A percentile compares a stretch with the other conserved stretches of the same genome.
Evolutionary conservation across 1,284 basidiomycete genomes (phyloP).

Genomic region (Cutaneotrichosporon sp.): DNA sequence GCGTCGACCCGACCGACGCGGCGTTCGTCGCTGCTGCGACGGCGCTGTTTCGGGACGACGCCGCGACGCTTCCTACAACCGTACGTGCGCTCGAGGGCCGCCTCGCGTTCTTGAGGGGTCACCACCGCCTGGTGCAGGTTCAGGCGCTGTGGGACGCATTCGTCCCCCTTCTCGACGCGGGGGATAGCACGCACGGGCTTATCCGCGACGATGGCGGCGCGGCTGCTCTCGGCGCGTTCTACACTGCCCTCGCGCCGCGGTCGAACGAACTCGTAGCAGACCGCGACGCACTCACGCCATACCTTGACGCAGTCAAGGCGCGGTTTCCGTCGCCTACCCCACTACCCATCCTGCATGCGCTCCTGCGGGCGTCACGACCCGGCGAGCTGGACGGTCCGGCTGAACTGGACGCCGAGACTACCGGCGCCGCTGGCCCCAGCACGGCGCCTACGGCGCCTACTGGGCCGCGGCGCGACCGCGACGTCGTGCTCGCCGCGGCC

Average conservation of each 20-base stretch:
- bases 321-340: constrained; percentile 19
- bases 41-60: constrained; percentile 1
- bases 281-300: not conserved
- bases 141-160: not conserved
- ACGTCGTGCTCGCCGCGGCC: not conserved
- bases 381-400: not conserved
- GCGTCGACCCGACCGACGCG: not conserved
- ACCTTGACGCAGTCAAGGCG: constrained; percentile 2
- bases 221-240: constrained; percentile 2
- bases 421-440: no score
- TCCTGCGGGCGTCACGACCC: constrained; percentile 3
- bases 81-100: constrained; percentile 1
- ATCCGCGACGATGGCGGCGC: not conserved
- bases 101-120: constrained; percentile 4
- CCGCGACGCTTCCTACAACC: not conserved
- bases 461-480: constrained; percentile 3
- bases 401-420: not conserved
- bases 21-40: not conserved
- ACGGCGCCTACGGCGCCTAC: no score
- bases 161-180: not conserved
- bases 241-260: constrained; percentile 1
- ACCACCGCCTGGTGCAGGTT: not conserved
- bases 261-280: constrained; percentile 1
- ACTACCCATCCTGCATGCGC: constrained; percentile 13
- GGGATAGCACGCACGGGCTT: not conserved